phyloP scores from a whole-genome alignment of 805 yeast species.

The Candida hungchunana region DNA sequence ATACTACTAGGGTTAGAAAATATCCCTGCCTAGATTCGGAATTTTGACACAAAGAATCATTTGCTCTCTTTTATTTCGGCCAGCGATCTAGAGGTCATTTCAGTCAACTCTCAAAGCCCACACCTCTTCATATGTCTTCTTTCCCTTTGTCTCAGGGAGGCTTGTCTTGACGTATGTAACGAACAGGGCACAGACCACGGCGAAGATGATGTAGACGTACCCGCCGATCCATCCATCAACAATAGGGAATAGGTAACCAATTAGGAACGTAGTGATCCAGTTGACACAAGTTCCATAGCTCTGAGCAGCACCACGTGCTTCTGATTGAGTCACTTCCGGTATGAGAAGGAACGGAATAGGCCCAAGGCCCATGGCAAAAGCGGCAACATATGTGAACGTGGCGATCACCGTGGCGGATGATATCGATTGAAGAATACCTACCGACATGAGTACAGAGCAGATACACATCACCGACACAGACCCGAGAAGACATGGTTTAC shows the following conservation, averaged over 20 bases:
- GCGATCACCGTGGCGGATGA: conserved; percentile 54
- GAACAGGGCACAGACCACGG: conserved; percentile 49
- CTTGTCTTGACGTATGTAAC: conserved; percentile 39
- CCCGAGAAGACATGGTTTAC: conserved; percentile 63
- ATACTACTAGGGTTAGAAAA: too few relatives aligned
- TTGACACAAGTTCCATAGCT: conserved; percentile 88
- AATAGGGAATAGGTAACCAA: conserved; percentile 79
- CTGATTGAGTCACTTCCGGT: conserved; percentile 80
- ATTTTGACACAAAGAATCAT: too few relatives aligned
- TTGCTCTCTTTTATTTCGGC: too few relatives aligned
- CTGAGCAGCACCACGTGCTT: conserved; percentile 83
- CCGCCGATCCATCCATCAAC: conserved; percentile 67
- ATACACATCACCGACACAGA: conserved; percentile 70
- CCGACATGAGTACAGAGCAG: conserved; percentile 57
- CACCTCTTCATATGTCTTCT: conserved; percentile 55
- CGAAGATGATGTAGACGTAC: conserved; percentile 69
- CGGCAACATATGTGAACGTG: conserved; percentile 68
- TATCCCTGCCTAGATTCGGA: too few relatives aligned
- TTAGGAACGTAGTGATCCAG: conserved; percentile 84
- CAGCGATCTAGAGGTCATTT: too few relatives aligned
- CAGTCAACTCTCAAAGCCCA: conserved; percentile 42
- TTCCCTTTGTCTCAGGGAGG: conserved; percentile 79
- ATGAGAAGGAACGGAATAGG: conserved; percentile 92
- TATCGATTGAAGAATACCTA: conserved; percentile 51
- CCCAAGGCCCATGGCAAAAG: conserved; percentile 90